These are phyloP conservation scores for Entomortierella parvispora DNA, from an alignment of 192 early-diverging fungal genomes.

Conservation along the genomic window DNA sequence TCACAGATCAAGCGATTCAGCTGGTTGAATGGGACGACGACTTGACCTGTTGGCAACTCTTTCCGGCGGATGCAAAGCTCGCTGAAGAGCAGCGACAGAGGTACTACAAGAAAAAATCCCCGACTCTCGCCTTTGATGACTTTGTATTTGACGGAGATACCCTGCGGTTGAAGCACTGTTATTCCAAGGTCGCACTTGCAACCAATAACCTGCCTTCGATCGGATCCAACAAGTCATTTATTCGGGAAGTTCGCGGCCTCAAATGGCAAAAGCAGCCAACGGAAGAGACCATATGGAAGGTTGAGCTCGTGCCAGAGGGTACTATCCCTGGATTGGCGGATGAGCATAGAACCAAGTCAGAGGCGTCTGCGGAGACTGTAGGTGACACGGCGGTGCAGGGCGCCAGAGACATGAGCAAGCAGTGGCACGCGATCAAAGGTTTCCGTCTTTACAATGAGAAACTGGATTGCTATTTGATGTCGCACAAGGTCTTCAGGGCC, in stretches of 20 bases:
- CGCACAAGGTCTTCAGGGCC: slow-evolving; percentile 14
- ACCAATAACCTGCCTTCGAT: background rate
- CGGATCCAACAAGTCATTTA: slow-evolving; percentile 23
- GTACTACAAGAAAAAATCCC: background rate
- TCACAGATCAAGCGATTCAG: slow-evolving; percentile 22
- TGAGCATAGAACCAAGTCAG: background rate
- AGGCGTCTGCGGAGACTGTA: background rate
- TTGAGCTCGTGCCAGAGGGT: slow-evolving; percentile 9
- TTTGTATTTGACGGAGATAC: slow-evolving; percentile 10
- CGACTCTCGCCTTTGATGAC: background rate
- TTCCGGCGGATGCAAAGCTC: background rate
- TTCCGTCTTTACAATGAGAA: slow-evolving; percentile 25
- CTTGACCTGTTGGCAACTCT: slow-evolving; percentile 16
- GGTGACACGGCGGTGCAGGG: too few species aligned
- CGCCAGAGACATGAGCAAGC: slow-evolving; percentile 2
- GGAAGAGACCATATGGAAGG: slow-evolving; percentile 4
- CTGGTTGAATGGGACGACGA: slow-evolving; percentile 19
- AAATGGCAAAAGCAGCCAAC: background rate
- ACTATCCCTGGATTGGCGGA: slow-evolving; percentile 11
- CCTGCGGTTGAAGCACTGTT: slow-evolving; percentile 2
- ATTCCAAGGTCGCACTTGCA: slow-evolving; percentile 11
- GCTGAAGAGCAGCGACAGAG: background rate
- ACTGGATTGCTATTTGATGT: slow-evolving; percentile 11
- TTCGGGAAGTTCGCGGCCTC: slow-evolving; percentile 14
- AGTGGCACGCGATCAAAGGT: slow-evolving; percentile 23